A percentile compares a stretch with the other conserved stretches of the same genome.
phyloP scores from a whole-genome alignment of 805 yeast genomes.

The Alloascoidea hylecoeti region DNA sequence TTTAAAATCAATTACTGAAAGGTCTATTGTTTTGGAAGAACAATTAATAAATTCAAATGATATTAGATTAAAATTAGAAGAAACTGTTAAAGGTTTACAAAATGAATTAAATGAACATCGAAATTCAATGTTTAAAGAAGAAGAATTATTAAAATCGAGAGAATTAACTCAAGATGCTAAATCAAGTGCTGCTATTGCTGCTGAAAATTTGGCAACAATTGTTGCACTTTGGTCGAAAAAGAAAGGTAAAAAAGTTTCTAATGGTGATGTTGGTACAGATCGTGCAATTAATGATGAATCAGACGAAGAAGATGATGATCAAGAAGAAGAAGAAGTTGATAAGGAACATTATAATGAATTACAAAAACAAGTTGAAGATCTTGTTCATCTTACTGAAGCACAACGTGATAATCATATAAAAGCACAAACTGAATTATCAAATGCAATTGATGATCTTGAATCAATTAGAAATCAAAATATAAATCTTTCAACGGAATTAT shows the following conservation, averaged over 20 bases:
- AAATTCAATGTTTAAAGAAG: neutral
- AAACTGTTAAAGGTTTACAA: neutral
- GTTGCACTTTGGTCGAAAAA: neutral
- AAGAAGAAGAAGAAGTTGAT: conserved; percentile 5
- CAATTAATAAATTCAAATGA: too few relatives aligned
- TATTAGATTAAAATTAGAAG: neutral
- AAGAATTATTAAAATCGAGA: neutral
- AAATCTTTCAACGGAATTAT: neutral
- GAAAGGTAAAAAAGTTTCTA: neutral
- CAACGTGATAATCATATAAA: neutral
- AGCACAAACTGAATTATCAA: neutral
- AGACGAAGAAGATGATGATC: conserved; percentile 2
- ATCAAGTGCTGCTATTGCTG: neutral
- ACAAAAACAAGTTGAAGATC: conserved; percentile 3
- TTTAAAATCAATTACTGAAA: neutral
- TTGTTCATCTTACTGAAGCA: neutral
- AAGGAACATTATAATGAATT: neutral
- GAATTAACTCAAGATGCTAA: neutral
- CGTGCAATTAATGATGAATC: neutral
- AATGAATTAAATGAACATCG: neutral
- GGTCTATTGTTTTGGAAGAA: neutral
- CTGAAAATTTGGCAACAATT: neutral
- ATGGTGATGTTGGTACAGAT: neutral
- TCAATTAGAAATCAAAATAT: neutral
- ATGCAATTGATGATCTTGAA: conserved; percentile 1